Conservation (phyloP, 805 yeast genomes). For the Cyberlindnera mrakii region DNA sequence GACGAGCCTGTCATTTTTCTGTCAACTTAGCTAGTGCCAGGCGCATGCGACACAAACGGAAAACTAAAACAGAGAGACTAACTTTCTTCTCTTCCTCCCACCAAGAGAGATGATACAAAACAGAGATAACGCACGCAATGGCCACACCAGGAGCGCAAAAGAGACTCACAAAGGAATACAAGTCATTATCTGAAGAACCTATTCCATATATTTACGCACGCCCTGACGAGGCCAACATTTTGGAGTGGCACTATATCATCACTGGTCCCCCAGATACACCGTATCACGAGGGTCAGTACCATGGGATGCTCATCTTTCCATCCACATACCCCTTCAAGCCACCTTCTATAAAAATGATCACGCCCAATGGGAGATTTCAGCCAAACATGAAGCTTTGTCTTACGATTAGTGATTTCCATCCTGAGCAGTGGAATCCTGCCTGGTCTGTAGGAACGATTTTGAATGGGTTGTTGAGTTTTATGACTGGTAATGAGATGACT, state of each 20-base stretch:
- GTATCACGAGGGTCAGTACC: conserved; percentile 78
- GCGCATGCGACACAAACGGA: not conserved
- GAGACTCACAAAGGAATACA: conserved; percentile 72
- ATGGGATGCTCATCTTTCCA: conserved; percentile 78
- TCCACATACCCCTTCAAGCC: conserved; percentile 85
- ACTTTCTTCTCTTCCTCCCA: not conserved
- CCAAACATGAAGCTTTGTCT: conserved; percentile 74
- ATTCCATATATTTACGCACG: conserved; percentile 78
- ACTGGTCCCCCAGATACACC: conserved; percentile 91
- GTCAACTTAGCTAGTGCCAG: not conserved
- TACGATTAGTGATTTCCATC: conserved; percentile 88
- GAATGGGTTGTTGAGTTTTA: conserved; percentile 80
- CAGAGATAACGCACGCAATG: conserved; percentile 3
- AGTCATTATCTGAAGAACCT: conserved; percentile 65
- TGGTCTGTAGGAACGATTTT: conserved; percentile 89
- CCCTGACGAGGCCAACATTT: conserved; percentile 77
- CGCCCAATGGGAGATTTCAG: conserved; percentile 83
- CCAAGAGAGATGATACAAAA: not conserved
- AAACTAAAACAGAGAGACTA: not conserved
- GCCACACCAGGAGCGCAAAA: conserved; percentile 28
- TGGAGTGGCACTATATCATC: conserved; percentile 90
- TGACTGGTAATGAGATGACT: conserved; percentile 81
- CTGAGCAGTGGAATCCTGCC: conserved; percentile 92
- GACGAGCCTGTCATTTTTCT: not conserved
- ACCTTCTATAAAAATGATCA: conserved; percentile 78